phyloP scores from a whole-genome alignment of 2,329 filamentous ascomycete genomes.

The Curvularia spicifera region DNA sequence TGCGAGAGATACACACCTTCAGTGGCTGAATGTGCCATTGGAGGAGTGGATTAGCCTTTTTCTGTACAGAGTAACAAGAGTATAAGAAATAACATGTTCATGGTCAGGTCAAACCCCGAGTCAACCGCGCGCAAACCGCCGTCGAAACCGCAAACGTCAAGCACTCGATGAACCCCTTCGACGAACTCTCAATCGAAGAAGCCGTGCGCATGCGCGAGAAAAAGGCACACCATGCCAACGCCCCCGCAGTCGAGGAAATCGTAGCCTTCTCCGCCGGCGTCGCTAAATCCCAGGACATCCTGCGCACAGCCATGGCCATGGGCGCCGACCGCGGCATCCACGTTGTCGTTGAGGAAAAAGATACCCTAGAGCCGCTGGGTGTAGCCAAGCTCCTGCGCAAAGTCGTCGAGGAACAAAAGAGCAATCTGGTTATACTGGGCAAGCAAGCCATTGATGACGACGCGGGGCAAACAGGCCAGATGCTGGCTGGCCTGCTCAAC shows the following conservation, averaged over 20 bases:
- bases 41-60: background rate
- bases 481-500: slow-evolving; percentile 89
- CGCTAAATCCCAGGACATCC: slow-evolving; percentile 82
- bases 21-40: background rate
- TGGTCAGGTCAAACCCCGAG: slow-evolving; percentile 69
- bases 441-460: slow-evolving; percentile 99
- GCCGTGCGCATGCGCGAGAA: slow-evolving; percentile 92
- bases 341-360: slow-evolving; percentile 64
- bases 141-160: slow-evolving; percentile 94
- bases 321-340: slow-evolving; percentile 91
- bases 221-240: slow-evolving; percentile 53
- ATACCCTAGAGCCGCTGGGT: slow-evolving; percentile 86
- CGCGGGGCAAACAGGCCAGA: slow-evolving; percentile 93
- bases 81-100: background rate
- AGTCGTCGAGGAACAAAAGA: slow-evolving; percentile 81
- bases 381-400: slow-evolving; percentile 87
- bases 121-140: slow-evolving; percentile 77
- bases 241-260: slow-evolving; percentile 76
- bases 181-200: slow-evolving; percentile 97
- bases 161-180: slow-evolving; percentile 98
- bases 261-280: slow-evolving; percentile 88
- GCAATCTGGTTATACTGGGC: slow-evolving; percentile 90
- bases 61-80: background rate
- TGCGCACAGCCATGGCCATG: slow-evolving; percentile 98
- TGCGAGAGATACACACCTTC: background rate